phyloP scores from a whole-genome alignment of 768 basidiomycete species.

The Russula griseocarnosa region DNA sequence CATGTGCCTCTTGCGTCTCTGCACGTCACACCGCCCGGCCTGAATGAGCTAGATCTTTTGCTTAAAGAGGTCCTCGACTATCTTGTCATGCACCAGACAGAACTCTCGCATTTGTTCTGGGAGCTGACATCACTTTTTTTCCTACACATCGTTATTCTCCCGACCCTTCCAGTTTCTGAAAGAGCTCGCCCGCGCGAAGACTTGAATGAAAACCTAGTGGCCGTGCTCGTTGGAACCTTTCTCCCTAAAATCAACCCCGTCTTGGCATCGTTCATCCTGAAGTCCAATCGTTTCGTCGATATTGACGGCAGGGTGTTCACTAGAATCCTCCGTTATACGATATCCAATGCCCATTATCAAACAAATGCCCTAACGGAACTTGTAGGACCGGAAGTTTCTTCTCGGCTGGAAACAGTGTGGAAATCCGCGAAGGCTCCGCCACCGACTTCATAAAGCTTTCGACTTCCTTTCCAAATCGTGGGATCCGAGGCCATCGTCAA shows the following conservation, averaged over 20 bases:
- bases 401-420: slow-evolving; percentile 33
- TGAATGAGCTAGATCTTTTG: not conserved
- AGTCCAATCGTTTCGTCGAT: slow-evolving; percentile 37
- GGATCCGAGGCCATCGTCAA: slow-evolving; percentile 21
- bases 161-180: slow-evolving; percentile 26
- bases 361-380: slow-evolving; percentile 30
- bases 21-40: not conserved
- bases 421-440: slow-evolving; percentile 23
- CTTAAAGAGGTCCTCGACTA: slow-evolving; percentile 13
- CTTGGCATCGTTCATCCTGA: slow-evolving; percentile 28
- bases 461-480: not conserved
- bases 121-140: slow-evolving; percentile 21
- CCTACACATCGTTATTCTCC: slow-evolving; percentile 24
- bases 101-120: slow-evolving; percentile 14
- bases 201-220: slow-evolving; percentile 34
- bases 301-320: slow-evolving; percentile 53
- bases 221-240: slow-evolving; percentile 38
- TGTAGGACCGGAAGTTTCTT: slow-evolving; percentile 33
- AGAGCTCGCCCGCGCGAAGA: slow-evolving; percentile 29
- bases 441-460: slow-evolving; percentile 34
- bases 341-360: slow-evolving; percentile 27
- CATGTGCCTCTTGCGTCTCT: slow-evolving; percentile 9
- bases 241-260: slow-evolving; percentile 40
- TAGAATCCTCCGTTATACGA: slow-evolving; percentile 41
- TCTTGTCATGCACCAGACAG: slow-evolving; percentile 3